These are phyloP conservation scores for Phytopythium sindhum DNA, from an alignment of 352 stramenopile genomes.

Conservation along the genomic window DNA sequence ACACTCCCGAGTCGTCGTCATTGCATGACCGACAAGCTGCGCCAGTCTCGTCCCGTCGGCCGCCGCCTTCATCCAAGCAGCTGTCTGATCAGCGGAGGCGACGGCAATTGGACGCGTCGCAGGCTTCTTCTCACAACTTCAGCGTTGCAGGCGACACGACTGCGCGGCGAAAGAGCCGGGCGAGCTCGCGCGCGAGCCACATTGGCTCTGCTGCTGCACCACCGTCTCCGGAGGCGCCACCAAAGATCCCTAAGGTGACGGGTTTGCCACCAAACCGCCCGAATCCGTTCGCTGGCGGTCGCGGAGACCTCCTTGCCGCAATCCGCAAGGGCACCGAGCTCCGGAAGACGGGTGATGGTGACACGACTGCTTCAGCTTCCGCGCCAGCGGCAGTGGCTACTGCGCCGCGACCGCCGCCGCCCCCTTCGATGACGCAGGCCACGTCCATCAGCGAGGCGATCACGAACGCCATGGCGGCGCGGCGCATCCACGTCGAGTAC, in stretches of 20 bases:
- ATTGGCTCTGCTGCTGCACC: slow-evolving; percentile 3
- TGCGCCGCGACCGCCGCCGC: slow-evolving; percentile 20
- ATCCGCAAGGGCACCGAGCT: slow-evolving; percentile 69
- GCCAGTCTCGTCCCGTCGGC: slow-evolving; percentile 11
- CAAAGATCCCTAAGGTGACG: slow-evolving; percentile 26
- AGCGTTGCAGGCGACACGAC: slow-evolving; percentile 16
- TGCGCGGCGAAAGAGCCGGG: slow-evolving; percentile 26
- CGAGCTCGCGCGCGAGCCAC: slow-evolving; percentile 35
- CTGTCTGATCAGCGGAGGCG: slow-evolving; percentile 10
- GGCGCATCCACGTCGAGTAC: slow-evolving; percentile 81
- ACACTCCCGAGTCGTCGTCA: slow-evolving; percentile 19
- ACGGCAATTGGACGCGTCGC: slow-evolving; percentile 7
- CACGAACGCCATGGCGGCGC: slow-evolving; percentile 73
- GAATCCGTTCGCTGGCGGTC: slow-evolving; percentile 63
- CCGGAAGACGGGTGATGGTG: slow-evolving; percentile 27
- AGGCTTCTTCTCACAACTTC: slow-evolving; percentile 8
- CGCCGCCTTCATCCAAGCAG: slow-evolving; percentile 20
- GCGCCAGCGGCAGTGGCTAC: slow-evolving; percentile 13
- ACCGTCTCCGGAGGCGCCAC: slow-evolving; percentile 11
- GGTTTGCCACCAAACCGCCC: slow-evolving; percentile 49
- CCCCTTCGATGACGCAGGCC: slow-evolving; percentile 32
- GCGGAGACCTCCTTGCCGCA: slow-evolving; percentile 70
- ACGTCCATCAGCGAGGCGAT: slow-evolving; percentile 78
- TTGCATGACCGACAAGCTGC: slow-evolving; percentile 5
- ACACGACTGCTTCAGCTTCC: slow-evolving; percentile 3